Percentiles rank a stretch among this genome's conserved stretches.
These are phyloP conservation scores for Trypanosoma platydactyli DNA, from an alignment of 208 protist species.

Conservation along the genomic window DNA sequence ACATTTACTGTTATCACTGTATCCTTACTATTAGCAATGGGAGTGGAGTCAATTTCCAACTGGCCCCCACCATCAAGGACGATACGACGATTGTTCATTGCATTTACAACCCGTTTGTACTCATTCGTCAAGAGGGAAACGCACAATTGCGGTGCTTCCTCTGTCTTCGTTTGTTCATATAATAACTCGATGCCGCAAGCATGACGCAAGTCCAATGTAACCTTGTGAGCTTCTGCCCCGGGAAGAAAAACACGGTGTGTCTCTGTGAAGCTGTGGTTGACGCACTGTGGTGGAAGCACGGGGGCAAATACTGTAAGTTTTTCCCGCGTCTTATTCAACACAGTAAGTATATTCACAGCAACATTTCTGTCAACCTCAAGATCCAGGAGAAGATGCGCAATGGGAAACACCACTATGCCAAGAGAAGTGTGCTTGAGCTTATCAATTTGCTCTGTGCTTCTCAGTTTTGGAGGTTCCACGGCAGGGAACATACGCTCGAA, in stretches of 20 bases:
- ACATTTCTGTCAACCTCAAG: slow-evolving; percentile 59
- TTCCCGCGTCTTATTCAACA: slow-evolving; percentile 60
- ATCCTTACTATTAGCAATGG: slow-evolving; percentile 23
- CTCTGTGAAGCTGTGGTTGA: slow-evolving; percentile 47
- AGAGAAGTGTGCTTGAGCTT: slow-evolving; percentile 68
- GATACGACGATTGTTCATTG: slow-evolving; percentile 15
- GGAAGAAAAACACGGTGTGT: slow-evolving; percentile 59
- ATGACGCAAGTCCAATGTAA: slow-evolving; percentile 57
- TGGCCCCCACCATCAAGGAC: slow-evolving; percentile 37
- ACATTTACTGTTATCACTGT: slow-evolving; percentile 39
- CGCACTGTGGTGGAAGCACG: background rate
- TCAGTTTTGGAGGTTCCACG: background rate
- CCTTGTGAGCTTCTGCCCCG: slow-evolving; percentile 35
- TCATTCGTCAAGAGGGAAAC: slow-evolving; percentile 37
- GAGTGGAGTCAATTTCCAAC: slow-evolving; percentile 33
- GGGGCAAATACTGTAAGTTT: slow-evolving; percentile 25
- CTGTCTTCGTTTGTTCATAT: slow-evolving; percentile 16
- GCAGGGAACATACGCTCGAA: slow-evolving; percentile 50
- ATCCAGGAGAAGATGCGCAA: slow-evolving; percentile 73
- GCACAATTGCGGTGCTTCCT: slow-evolving; percentile 28
- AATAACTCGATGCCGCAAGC: slow-evolving; percentile 54
- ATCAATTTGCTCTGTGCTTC: slow-evolving; percentile 21
- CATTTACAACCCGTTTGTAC: slow-evolving; percentile 24
- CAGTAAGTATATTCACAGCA: slow-evolving; percentile 51
- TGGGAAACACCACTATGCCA: slow-evolving; percentile 78